Evolutionary conservation across 257 asterid genomes (phyloP), one percentile per base, ranked within the genome.

Genomic region (Paulownia fortunei): DNA sequence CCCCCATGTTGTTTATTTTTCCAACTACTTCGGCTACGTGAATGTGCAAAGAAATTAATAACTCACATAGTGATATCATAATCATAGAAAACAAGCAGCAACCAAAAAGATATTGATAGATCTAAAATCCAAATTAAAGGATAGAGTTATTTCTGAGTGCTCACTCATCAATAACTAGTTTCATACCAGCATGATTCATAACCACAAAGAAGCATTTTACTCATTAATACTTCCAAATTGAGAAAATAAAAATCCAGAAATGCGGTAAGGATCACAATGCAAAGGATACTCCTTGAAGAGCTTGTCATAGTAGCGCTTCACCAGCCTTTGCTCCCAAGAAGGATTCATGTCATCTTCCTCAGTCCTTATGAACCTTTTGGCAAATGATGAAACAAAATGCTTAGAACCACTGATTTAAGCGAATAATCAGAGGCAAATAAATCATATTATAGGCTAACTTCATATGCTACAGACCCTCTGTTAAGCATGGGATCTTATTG

Each of bases 231-330:
- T 34, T 65, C 12, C 52, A 71, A 60, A 60, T 24, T 36, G 63
- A 71, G 64, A 7, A 18, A 6, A 62, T 11, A 60, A 56, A 41
- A 66, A 78, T 21, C 41, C 52, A 70, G 60, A 82, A 71, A 80
- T 67, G 24, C 18, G 18, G 55, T 23, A 76, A 72, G 41, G 61
- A 67, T 44, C 59, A 54, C 56, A 46, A 42, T 60, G 37, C 68
- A 76, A 84, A 88, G 98, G 98, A 94, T 92, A 92, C 94, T 96
- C 99, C 83, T 90, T 93, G 83, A 96, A 96, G 73, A 96, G 97
- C 94, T 96, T 96, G 86, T 92, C 97, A 82, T 91, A 88, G 86
- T 91, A 96, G 76, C 99, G 99, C 84, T 92, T 96, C 86, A 93
- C 99, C 79, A 96, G 91, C 86, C 92, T 93, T 61, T 92, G 94